Conservation (phyloP, 768 basidiomycete genomes). For the Suillus hirtellus region DNA sequence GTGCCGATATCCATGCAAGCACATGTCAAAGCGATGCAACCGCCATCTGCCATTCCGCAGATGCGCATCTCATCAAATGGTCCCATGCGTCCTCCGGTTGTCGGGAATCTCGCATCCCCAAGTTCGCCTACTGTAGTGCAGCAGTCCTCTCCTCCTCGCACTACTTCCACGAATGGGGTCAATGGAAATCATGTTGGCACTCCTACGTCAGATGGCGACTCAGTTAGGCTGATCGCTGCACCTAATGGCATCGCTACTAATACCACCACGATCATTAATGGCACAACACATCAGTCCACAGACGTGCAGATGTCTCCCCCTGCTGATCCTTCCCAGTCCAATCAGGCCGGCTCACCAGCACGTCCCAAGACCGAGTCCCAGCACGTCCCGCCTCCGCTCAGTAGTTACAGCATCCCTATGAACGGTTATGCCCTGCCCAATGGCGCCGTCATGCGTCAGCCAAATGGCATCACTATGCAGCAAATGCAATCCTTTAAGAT, state of each 20-base stretch:
- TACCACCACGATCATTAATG: conserved; percentile 31
- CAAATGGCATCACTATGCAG: conserved; percentile 49
- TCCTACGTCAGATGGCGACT: conserved; percentile 46
- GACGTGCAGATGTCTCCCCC: conserved; percentile 18
- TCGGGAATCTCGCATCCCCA: conserved; percentile 33
- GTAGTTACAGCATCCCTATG: conserved; percentile 52
- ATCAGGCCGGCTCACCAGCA: conserved; percentile 37
- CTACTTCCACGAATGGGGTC: conserved; percentile 34
- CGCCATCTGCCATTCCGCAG: conserved; percentile 52
- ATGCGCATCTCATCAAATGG: conserved; percentile 64
- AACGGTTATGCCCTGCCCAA: conserved; percentile 39
- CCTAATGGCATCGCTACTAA: conserved; percentile 27
- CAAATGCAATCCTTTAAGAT: conserved; percentile 63
- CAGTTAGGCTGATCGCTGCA: conserved; percentile 19
- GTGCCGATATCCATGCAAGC: conserved; percentile 60
- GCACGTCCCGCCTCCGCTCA: conserved; percentile 39
- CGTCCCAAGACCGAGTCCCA: conserved; percentile 53
- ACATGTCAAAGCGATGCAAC: conserved; percentile 60
- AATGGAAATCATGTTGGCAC: conserved; percentile 36
- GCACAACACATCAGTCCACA: conserved; percentile 25
- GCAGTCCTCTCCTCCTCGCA: conserved; percentile 39
- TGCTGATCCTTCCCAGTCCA: conserved; percentile 21
- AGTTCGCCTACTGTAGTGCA: conserved; percentile 22
- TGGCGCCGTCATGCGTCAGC: conserved; percentile 37
- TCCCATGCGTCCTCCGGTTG: conserved; percentile 50